A percentile compares a stretch with the other conserved stretches of the same genome.
These are phyloP conservation scores for Auricularia cornea DNA, from an alignment of 768 basidiomycete species.

Conservation along the genomic window DNA sequence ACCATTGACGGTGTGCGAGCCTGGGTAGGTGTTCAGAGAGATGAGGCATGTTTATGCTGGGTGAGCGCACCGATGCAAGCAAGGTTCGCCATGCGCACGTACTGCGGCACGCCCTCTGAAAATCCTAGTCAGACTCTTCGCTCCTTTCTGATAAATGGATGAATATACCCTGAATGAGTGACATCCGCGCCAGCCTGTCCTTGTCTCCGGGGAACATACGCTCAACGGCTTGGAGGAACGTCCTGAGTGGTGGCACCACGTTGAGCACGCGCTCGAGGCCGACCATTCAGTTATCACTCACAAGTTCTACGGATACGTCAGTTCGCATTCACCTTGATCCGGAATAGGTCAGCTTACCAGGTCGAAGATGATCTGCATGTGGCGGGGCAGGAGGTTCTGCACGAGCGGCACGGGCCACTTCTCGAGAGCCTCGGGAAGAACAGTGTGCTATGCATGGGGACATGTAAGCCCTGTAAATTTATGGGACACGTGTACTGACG, in stretches of 20 bases:
- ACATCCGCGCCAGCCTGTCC: slow-evolving; percentile 76
- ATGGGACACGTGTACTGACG: slow-evolving; percentile 1
- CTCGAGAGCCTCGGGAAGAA: slow-evolving; percentile 39
- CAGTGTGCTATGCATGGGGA: background rate
- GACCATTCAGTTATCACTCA: no score
- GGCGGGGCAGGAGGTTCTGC: slow-evolving; percentile 77
- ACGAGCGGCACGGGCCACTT: slow-evolving; percentile 91
- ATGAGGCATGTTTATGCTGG: slow-evolving; percentile 1
- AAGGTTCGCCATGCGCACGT: slow-evolving; percentile 85
- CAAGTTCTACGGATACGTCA: background rate
- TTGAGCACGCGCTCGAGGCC: no score
- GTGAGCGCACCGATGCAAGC: slow-evolving; percentile 53
- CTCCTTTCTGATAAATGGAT: background rate
- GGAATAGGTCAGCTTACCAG: slow-evolving; percentile 52
- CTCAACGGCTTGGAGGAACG: slow-evolving; percentile 60
- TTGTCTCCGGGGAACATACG: slow-evolving; percentile 83
- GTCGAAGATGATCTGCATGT: slow-evolving; percentile 89
- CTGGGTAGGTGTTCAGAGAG: background rate
- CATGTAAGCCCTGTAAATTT: no score
- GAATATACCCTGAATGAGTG: slow-evolving; percentile 72
- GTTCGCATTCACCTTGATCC: no score
- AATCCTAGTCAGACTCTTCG: background rate
- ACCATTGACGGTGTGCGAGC: slow-evolving; percentile 82
- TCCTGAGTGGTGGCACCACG: background rate
- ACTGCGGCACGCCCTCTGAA: slow-evolving; percentile 75